These are phyloP conservation scores for Neurospora terricola DNA, from an alignment of 495 filamentous ascomycete species.

Conservation along the genomic window DNA sequence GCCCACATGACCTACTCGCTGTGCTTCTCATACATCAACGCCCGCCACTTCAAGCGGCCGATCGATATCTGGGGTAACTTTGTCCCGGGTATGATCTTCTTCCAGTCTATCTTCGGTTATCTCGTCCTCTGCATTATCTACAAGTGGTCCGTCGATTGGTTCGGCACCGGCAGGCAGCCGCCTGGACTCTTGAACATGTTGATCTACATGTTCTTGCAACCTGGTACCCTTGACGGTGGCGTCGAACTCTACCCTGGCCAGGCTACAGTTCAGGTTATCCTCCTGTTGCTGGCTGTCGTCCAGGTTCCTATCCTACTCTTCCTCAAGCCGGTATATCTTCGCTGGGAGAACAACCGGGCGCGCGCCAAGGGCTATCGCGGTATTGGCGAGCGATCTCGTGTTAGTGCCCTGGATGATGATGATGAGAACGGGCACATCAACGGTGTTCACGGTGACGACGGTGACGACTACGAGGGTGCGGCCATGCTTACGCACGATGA, in stretches of 20 bases:
- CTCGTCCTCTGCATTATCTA: constrained; percentile 88
- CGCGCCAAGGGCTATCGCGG: constrained; percentile 83
- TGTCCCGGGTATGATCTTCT: constrained; percentile 96
- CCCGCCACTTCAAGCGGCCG: constrained; percentile 82
- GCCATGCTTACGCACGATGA: constrained; percentile 81
- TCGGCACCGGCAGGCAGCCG: constrained; percentile 49
- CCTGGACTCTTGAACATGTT: constrained; percentile 95
- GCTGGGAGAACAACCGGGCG: constrained; percentile 84
- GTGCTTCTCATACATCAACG: constrained; percentile 85
- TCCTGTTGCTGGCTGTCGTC: constrained; percentile 73
- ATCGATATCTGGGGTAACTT: constrained; percentile 97
- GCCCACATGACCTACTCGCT: constrained; percentile 97
- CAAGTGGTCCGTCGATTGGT: constrained; percentile 94
- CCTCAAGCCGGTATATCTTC: constrained; percentile 89
- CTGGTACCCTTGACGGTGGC: constrained; percentile 59
- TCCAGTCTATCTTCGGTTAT: constrained; percentile 98
- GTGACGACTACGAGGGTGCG: constrained; percentile 68
- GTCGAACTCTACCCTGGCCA: constrained; percentile 68
- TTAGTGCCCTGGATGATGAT: constrained; percentile 79
- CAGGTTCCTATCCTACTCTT: constrained; percentile 89
- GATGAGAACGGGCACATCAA: constrained; percentile 46
- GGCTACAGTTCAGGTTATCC: constrained; percentile 56
- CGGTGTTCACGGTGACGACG: constrained; percentile 60
- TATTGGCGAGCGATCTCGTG: constrained; percentile 74
- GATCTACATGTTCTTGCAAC: constrained; percentile 97